These are phyloP conservation scores for Cladosporium sp. DNA, from an alignment of 2,329 filamentous ascomycete species.

Conservation along the genomic window DNA sequence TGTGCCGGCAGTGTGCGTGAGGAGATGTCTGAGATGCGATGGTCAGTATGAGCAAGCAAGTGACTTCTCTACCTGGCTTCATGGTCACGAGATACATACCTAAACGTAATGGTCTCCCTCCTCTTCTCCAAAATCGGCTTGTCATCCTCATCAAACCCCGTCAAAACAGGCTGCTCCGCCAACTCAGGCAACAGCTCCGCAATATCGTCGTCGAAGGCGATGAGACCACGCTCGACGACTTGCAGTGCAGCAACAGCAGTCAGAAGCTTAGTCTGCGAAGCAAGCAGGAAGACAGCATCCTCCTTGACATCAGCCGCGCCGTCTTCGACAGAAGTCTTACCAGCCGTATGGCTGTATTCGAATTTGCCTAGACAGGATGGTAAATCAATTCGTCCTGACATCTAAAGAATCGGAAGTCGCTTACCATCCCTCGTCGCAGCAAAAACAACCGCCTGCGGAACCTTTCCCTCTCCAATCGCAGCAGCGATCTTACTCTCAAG, in stretches of 20 bases:
- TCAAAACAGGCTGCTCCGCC: slow-evolving; percentile 44
- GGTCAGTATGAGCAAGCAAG: not conserved
- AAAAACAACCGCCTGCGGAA: slow-evolving; percentile 28
- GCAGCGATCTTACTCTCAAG: slow-evolving; percentile 25
- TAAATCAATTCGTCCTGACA: not conserved
- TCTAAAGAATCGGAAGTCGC: not conserved
- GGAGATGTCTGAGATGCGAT: slow-evolving; percentile 32
- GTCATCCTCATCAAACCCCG: slow-evolving; percentile 42
- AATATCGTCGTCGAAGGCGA: slow-evolving; percentile 47
- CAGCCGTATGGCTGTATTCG: slow-evolving; percentile 28
- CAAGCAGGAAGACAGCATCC: slow-evolving; percentile 30
- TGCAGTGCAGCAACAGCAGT: slow-evolving; percentile 53
- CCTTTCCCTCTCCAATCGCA: slow-evolving; percentile 28
- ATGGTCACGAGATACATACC: no score
- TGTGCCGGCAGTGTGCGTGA: slow-evolving; percentile 50
- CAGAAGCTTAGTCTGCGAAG: slow-evolving; percentile 43
- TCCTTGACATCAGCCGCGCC: slow-evolving; percentile 22
- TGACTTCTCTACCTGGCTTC: no score
- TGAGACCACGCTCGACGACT: slow-evolving; percentile 49
- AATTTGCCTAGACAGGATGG: slow-evolving; percentile 20
- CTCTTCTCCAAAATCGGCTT: slow-evolving; percentile 28
- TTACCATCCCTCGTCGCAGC: slow-evolving; percentile 27
- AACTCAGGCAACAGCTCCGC: slow-evolving; percentile 47
- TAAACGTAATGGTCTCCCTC: slow-evolving; percentile 17
- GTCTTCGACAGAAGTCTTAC: slow-evolving; percentile 17